Evolutionary conservation across 306 rosid genomes (phyloP).

Genomic region (Pyrus betulifolia): DNA sequence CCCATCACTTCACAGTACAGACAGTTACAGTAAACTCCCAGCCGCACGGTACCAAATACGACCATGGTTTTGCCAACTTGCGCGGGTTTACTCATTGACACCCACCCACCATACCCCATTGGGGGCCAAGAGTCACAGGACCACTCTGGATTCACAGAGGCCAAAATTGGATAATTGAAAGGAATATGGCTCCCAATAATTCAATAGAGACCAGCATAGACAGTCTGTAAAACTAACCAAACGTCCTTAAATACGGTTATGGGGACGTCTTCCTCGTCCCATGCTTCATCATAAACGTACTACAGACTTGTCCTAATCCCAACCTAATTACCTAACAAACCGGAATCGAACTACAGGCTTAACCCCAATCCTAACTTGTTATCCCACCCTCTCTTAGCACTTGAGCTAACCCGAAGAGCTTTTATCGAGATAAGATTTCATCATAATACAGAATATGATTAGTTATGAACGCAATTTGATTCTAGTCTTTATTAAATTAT

Average conservation of each 20-base stretch:
- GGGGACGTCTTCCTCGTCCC: neutral
- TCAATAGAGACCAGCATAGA: neutral
- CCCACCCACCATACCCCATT: neutral
- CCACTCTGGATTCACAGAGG: neutral
- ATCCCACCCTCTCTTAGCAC: neutral
- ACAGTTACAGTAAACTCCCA: neutral
- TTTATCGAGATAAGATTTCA: too few relatives aligned
- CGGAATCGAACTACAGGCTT: neutral
- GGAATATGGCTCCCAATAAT: neutral
- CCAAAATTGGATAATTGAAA: neutral
- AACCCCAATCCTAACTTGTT: neutral
- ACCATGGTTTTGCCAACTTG: neutral
- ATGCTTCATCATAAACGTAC: neutral
- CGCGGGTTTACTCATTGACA: neutral
- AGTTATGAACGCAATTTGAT: neutral
- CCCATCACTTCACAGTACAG: neutral
- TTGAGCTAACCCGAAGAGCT: neutral
- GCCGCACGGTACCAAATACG: neutral
- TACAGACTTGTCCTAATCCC: too few relatives aligned
- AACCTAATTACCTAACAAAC: too few relatives aligned
- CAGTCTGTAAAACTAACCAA: neutral
- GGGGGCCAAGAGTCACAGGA: neutral
- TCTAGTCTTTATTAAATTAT: neutral
- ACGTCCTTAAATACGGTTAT: neutral
- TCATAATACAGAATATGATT: too few relatives aligned